Evolutionary conservation across 441 rosid genomes (phyloP).

Genomic region (Corymbia citriodora): DNA sequence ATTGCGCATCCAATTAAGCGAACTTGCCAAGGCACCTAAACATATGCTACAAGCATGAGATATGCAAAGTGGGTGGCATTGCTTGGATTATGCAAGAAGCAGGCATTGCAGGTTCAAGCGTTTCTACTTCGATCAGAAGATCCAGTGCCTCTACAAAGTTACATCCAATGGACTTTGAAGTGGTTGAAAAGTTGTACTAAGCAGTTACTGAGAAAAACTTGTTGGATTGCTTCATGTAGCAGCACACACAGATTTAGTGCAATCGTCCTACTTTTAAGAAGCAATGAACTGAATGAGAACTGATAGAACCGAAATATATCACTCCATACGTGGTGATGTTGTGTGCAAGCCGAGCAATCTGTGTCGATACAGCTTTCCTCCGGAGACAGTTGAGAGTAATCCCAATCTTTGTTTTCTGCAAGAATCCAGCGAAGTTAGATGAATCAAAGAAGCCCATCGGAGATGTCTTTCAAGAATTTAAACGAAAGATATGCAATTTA

Average conservation of each 20-base stretch:
- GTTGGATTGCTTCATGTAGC: neutral
- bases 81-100: neutral
- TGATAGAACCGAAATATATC: neutral
- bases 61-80: neutral
- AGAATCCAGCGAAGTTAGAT: too few relatives aligned
- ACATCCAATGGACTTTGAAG: neutral
- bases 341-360: neutral
- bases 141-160: neutral
- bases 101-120: neutral
- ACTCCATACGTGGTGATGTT: neutral
- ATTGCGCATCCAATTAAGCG: neutral
- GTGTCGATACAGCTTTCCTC: neutral
- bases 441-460: neutral
- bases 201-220: neutral
- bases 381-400: neutral
- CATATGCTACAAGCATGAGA: neutral
- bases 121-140: neutral
- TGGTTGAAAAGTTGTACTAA: neutral
- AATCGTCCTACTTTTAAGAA: neutral
- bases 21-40: neutral
- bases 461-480: neutral
- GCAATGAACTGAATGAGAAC: neutral
- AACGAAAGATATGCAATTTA: neutral
- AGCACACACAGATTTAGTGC: neutral
- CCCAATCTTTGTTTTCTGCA: neutral